phyloP scores from a whole-genome alignment of 371 early-diverging fungal genomes.

The Mortierella sp. region DNA sequence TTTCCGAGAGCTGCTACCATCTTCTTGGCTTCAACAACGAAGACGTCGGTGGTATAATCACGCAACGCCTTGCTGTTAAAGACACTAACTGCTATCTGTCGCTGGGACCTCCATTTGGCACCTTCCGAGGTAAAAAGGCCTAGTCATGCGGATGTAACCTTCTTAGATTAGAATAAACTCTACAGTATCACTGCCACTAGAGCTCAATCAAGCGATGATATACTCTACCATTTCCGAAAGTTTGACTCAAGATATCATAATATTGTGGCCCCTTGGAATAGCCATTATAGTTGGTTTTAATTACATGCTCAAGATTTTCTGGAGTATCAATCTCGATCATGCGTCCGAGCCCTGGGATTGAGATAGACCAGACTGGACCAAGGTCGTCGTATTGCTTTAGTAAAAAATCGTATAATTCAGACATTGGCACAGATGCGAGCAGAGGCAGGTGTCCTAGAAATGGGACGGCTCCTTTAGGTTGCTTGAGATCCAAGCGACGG shows the following conservation, averaged over 20 bases:
- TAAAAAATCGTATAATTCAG: slow-evolving; percentile 23
- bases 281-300: slow-evolving; percentile 33
- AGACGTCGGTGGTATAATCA: slow-evolving; percentile 63
- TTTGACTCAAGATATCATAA: slow-evolving; percentile 11
- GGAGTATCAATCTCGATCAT: slow-evolving; percentile 35
- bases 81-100: slow-evolving; percentile 71
- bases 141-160: neutral
- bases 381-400: slow-evolving; percentile 18
- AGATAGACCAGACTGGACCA: slow-evolving; percentile 40
- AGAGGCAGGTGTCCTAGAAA: slow-evolving; percentile 11
- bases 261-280: slow-evolving; percentile 21
- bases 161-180: neutral
- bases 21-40: slow-evolving; percentile 55
- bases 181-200: neutral
- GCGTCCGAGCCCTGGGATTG: slow-evolving; percentile 23
- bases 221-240: slow-evolving; percentile 25
- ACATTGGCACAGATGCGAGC: slow-evolving; percentile 12
- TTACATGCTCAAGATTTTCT: slow-evolving; percentile 33
- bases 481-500: slow-evolving; percentile 21
- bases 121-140: slow-evolving; percentile 77
- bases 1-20: slow-evolving; percentile 44
- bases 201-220: neutral
- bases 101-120: slow-evolving; percentile 68
- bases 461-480: slow-evolving; percentile 17
- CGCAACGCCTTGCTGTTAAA: slow-evolving; percentile 76